Evolutionary conservation across 1,284 basidiomycete genomes (phyloP).

Genomic region (Dichomitus squalens): DNA sequence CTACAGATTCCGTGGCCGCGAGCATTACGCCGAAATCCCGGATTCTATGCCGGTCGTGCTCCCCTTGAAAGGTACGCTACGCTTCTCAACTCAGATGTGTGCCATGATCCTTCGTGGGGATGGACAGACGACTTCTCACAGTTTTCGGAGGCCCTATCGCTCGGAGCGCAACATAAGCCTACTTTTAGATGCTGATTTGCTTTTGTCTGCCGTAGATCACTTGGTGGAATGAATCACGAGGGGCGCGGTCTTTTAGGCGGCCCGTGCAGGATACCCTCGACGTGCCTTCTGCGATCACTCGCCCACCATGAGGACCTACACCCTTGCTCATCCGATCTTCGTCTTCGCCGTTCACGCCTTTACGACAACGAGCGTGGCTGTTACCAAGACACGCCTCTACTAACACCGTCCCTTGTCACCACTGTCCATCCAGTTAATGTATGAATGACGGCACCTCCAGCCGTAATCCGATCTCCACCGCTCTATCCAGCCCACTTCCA

Average conservation of each 20-base stretch:
- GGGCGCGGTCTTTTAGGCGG: constrained; percentile 17
- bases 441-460: constrained; percentile 2
- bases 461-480: constrained; percentile 9
- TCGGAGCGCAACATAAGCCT: constrained; percentile 13
- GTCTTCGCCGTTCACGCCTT: constrained; percentile 14
- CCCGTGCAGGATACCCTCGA: constrained; percentile 14
- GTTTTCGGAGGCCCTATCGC: constrained; percentile 1
- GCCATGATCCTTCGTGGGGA: constrained; percentile 6
- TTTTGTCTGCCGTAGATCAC: constrained; percentile 24
- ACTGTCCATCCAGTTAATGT: constrained; percentile 11
- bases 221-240: constrained; percentile 19
- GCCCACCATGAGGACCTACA: constrained; percentile 23
- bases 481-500: background rate
- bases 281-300: constrained; percentile 21
- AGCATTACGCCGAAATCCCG: constrained; percentile 78
- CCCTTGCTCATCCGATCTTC: constrained; percentile 1
- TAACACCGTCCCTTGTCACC: constrained; percentile 6
- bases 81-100: background rate
- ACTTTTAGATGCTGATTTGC: constrained; percentile 23
- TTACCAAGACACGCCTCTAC: constrained; percentile 8
- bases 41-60: constrained; percentile 74
- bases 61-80: constrained; percentile 70
- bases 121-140: background rate
- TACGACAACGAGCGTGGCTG: constrained; percentile 2
- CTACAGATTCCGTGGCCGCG: constrained; percentile 75